Evolutionary conservation across 306 rosid genomes (phyloP).

Genomic region (Macrotyloma uniflorum): DNA sequence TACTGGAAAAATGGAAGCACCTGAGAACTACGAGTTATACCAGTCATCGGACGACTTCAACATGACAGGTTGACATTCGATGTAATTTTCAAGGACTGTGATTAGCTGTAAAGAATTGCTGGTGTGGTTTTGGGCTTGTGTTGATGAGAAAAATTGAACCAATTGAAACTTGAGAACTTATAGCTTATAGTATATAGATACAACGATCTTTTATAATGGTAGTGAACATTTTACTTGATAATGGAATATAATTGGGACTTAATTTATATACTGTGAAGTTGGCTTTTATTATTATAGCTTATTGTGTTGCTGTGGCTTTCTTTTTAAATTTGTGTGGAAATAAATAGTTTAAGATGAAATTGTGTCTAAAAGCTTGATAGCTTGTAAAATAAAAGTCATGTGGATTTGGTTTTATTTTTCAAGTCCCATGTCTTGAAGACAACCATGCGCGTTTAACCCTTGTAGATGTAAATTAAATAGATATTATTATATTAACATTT

Average conservation of each 20-base stretch:
- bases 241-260: constrained; percentile 36
- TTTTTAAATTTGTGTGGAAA: background rate
- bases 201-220: background rate
- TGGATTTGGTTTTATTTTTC: background rate
- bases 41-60: constrained; percentile 60
- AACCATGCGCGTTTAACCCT: background rate
- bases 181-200: constrained; percentile 13
- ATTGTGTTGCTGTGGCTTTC: background rate
- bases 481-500: no score
- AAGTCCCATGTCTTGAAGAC: background rate
- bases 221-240: constrained; percentile 34
- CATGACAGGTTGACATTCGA: constrained; percentile 58
- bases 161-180: constrained; percentile 26
- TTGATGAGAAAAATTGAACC: constrained; percentile 30
- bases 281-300: no score
- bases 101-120: constrained; percentile 40
- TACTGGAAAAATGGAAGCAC: constrained; percentile 69
- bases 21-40: constrained; percentile 37
- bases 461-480: background rate
- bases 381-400: background rate
- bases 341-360: background rate
- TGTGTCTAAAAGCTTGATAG: background rate
- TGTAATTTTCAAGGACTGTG: constrained; percentile 33
- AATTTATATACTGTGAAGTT: constrained; percentile 21
- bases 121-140: constrained; percentile 34